phyloP scores from a whole-genome alignment of 139 green algal species.

The Chlamydomonas asymmetrica region DNA sequence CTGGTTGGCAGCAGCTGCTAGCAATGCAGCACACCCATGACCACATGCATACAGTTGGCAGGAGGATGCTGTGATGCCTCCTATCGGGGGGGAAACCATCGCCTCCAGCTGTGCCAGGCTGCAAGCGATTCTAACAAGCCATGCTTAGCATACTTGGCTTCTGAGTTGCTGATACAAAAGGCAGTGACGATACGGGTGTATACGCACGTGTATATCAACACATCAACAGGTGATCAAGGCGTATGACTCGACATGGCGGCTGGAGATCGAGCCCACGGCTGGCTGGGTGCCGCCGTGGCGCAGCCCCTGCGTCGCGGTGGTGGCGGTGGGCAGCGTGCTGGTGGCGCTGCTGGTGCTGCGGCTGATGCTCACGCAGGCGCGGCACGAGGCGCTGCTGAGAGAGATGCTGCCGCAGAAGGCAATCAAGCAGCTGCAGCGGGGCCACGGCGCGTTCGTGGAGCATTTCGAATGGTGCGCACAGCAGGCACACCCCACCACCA shows the following conservation, averaged over 20 bases:
- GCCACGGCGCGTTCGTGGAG: conserved; percentile 1
- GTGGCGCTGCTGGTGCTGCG: conserved; percentile 23
- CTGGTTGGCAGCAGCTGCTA: no score
- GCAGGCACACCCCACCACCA: no score
- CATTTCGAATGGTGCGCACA: conserved; percentile 16
- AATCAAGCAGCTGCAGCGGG: conserved; percentile 22
- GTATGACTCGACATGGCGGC: no score
- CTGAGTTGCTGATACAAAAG: neutral
- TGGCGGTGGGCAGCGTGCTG: conserved; percentile 3
- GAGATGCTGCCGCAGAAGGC: conserved; percentile 22
- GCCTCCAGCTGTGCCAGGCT: neutral
- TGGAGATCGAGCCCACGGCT: conserved; percentile 1
- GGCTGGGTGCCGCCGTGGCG: conserved; percentile 18
- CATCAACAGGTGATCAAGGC: no score
- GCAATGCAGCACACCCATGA: no score
- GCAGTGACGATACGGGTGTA: no score
- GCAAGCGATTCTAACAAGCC: neutral
- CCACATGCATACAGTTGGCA: no score
- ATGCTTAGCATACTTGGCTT: neutral
- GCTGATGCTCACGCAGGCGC: conserved; percentile 14
- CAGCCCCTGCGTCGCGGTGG: conserved; percentile 9
- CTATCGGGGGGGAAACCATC: neutral
- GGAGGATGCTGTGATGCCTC: neutral
- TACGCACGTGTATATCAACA: no score
- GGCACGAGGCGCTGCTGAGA: conserved; percentile 15